Conservation (phyloP, 257 asterid genomes). For the Scutellaria minor region DNA sequence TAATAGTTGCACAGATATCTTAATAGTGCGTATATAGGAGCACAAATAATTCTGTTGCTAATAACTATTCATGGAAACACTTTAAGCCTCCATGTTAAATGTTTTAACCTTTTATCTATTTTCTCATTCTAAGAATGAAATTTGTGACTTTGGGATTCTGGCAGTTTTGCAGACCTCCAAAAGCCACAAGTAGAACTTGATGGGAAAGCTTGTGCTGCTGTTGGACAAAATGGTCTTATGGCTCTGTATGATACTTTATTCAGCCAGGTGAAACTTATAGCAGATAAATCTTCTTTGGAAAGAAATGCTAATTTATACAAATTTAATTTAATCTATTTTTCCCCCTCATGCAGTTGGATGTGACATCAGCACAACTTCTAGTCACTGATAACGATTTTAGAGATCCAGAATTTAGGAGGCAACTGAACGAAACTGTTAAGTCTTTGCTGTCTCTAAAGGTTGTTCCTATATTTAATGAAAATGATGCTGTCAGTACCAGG, state of each 20-base stretch:
- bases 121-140: slow-evolving; percentile 4
- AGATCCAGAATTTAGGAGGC: slow-evolving; percentile 67
- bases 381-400: slow-evolving; percentile 87
- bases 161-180: slow-evolving; percentile 97
- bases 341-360: slow-evolving; percentile 60
- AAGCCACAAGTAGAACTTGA: slow-evolving; percentile 96
- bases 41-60: neutral
- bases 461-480: slow-evolving; percentile 86
- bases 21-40: neutral
- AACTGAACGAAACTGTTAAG: slow-evolving; percentile 71
- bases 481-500: slow-evolving; percentile 90
- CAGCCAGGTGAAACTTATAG: slow-evolving; percentile 73
- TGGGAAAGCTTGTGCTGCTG: slow-evolving; percentile 99
- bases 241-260: slow-evolving; percentile 92
- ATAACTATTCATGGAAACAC: neutral
- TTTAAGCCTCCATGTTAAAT: neutral
- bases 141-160: slow-evolving; percentile 5
- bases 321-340: slow-evolving; percentile 14
- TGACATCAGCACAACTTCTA: slow-evolving; percentile 80
- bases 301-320: slow-evolving; percentile 21
- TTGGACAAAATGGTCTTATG: slow-evolving; percentile 98
- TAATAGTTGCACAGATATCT: neutral
- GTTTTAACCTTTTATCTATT: neutral
- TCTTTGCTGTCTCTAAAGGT: slow-evolving; percentile 63
- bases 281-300: slow-evolving; percentile 3